These are phyloP conservation scores for Chalaropsis ovoidea DNA, from an alignment of 2,329 filamentous ascomycete species.

Conservation along the genomic window DNA sequence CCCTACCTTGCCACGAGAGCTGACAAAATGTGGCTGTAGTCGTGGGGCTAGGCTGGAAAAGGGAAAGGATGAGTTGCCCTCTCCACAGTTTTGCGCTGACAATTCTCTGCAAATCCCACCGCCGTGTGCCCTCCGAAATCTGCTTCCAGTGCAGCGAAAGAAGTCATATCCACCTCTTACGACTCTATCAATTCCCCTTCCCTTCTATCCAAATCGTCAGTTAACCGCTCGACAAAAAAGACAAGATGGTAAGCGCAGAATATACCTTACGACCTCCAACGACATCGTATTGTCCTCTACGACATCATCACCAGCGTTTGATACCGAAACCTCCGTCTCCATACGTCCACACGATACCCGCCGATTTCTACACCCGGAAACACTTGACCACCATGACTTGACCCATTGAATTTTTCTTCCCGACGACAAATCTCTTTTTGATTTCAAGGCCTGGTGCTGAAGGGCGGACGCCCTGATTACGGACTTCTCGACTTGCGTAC, in stretches of 20 bases:
- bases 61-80: constrained; percentile 19
- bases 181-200: constrained; percentile 25
- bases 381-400: neutral
- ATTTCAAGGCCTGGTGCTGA: neutral
- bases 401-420: neutral
- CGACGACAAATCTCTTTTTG: neutral
- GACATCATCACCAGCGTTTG: constrained; percentile 19
- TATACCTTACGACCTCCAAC: constrained; percentile 9
- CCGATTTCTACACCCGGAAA: neutral
- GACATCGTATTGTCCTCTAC: constrained; percentile 11
- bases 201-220: constrained; percentile 25
- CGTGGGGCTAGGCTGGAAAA: constrained; percentile 13
- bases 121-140: constrained; percentile 25
- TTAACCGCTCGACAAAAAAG: constrained; percentile 31
- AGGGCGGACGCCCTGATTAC: neutral
- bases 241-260: constrained; percentile 57
- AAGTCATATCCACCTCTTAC: constrained; percentile 25
- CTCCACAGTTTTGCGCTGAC: constrained; percentile 23
- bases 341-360: neutral
- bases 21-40: constrained; percentile 12
- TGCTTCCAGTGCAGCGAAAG: constrained; percentile 23
- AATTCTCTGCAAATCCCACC: constrained; percentile 19
- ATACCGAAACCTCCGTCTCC: neutral
- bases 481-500: neutral
- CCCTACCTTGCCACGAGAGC: constrained; percentile 23